Base-by-base conservation (phyloP, 2,329 filamentous ascomycete genomes). In the Fusarium redolens region DNA sequence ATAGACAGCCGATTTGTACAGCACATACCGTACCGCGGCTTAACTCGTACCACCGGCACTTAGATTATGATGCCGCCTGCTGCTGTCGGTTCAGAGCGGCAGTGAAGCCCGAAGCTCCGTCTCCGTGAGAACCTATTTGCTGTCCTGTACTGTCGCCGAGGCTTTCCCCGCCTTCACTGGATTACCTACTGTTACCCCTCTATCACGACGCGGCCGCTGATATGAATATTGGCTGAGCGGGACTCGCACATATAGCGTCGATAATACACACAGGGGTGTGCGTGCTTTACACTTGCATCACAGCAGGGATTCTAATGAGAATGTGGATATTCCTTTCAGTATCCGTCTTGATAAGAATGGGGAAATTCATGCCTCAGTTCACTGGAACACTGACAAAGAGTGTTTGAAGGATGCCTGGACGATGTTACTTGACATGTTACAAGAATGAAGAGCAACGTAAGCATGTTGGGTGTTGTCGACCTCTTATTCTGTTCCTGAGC, bases 181-280 rank as follows among this genome's bases (percentile, higher is more conserved):
- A 75, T 61, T 61, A 40, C 33, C 25, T 33, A 40, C 50, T 54
- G 18, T 40, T 40, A 72, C 69, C 60, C 66, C 59, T 73, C 65
- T 69, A 72, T 64, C 50, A 67, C 51, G 40, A 64, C 52, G 41
- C 54, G 33, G 33, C 22, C 50, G 50, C 22, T 54, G 50, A 40
- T 54, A 54, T 54, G 18, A 55, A 63, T 65, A 69, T 59, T 25
- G 56, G 54, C 56, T 59, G 30, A 58, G 71, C 61, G 55, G 60
- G 61, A 28, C 64, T 69, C 33, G 47, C 65, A 77, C 72, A 35
- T 43, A 17, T 40, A 9, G 37, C 20, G 10, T 40, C 7, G 10
- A 41, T 17, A 47, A 72, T 71, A 71, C 31, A 57, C 71, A 73
- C 71, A 72, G 71, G 71, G 71, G 71, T 41, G 71, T 73, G 71